These are phyloP conservation scores for Eucalyptus regnans DNA, from an alignment of 345 rosid genomes.

Conservation along the genomic window DNA sequence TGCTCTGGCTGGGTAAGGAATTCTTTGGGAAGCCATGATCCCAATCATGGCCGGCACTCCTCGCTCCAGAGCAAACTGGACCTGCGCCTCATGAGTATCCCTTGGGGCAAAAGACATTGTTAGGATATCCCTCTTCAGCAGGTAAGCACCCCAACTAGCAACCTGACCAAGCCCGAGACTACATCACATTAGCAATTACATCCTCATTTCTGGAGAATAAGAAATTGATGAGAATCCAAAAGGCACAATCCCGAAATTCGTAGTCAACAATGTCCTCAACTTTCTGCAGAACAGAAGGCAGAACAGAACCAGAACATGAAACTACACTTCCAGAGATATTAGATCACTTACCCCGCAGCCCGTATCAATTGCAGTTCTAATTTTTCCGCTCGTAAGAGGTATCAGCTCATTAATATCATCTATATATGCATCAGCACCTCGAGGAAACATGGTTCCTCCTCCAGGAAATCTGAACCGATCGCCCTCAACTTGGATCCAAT, in stretches of 20 bases:
- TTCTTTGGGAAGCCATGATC: slow-evolving; percentile 72
- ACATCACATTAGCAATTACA: neutral
- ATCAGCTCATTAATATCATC: slow-evolving; percentile 71
- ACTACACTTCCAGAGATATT: neutral
- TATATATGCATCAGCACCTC: slow-evolving; percentile 92
- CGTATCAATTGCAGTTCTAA: slow-evolving; percentile 89
- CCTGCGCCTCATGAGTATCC: slow-evolving; percentile 98
- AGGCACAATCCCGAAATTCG: neutral
- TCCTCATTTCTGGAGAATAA: neutral
- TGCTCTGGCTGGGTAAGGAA: slow-evolving; percentile 93
- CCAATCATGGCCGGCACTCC: slow-evolving; percentile 98
- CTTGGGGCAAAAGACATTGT: slow-evolving; percentile 93
- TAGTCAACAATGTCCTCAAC: neutral
- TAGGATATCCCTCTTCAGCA: slow-evolving; percentile 65
- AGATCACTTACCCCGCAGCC: slow-evolving; percentile 83
- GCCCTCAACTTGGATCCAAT: slow-evolving; percentile 94
- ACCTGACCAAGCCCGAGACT: slow-evolving; percentile 27
- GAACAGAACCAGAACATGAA: neutral
- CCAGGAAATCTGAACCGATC: slow-evolving; percentile 93
- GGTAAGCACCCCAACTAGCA: slow-evolving; percentile 96
- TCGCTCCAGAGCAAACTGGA: slow-evolving; percentile 89
- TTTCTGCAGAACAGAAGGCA: neutral
- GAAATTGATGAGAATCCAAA: neutral
- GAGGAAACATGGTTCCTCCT: slow-evolving; percentile 94
- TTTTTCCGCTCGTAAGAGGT: slow-evolving; percentile 61